phyloP scores from a whole-genome alignment of 768 basidiomycete species.

The Terana coerulea region DNA sequence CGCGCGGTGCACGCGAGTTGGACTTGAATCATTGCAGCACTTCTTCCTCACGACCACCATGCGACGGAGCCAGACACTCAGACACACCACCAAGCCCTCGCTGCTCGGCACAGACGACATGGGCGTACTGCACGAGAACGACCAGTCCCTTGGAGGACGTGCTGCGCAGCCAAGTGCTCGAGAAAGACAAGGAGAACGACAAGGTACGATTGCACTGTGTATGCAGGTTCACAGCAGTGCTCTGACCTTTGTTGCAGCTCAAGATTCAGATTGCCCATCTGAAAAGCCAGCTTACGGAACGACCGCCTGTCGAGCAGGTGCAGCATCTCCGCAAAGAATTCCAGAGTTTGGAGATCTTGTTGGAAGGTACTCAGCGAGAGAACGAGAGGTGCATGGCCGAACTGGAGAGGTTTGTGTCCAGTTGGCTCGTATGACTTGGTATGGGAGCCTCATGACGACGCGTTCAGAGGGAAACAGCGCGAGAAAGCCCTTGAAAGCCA shows the following conservation, averaged over 20 bases:
- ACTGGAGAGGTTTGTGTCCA: constrained; percentile 52
- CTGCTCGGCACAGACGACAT: constrained; percentile 49
- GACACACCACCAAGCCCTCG: constrained; percentile 2
- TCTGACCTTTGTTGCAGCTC: constrained; percentile 38
- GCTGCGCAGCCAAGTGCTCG: constrained; percentile 59
- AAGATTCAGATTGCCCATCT: constrained; percentile 58
- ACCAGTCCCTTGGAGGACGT: constrained; percentile 58
- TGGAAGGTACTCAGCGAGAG: constrained; percentile 80
- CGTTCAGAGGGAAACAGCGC: constrained; percentile 52
- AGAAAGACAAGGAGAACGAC: constrained; percentile 69
- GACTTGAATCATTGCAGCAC: neutral
- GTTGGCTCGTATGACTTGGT: neutral
- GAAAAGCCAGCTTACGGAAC: constrained; percentile 59
- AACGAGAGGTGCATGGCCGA: constrained; percentile 84
- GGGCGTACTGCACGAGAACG: constrained; percentile 52
- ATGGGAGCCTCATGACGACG: neutral
- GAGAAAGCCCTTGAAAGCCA: constrained; percentile 78
- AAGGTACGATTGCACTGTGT: constrained; percentile 36
- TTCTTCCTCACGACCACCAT: constrained; percentile 1
- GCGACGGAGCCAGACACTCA: constrained; percentile 9
- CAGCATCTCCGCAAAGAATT: constrained; percentile 69
- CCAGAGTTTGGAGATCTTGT: constrained; percentile 68
- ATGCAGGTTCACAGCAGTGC: neutral
- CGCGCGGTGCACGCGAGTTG: too few species aligned
- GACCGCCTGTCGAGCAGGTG: constrained; percentile 65